Conservation (phyloP, 306 rosid species). For the Cercis canadensis region DNA sequence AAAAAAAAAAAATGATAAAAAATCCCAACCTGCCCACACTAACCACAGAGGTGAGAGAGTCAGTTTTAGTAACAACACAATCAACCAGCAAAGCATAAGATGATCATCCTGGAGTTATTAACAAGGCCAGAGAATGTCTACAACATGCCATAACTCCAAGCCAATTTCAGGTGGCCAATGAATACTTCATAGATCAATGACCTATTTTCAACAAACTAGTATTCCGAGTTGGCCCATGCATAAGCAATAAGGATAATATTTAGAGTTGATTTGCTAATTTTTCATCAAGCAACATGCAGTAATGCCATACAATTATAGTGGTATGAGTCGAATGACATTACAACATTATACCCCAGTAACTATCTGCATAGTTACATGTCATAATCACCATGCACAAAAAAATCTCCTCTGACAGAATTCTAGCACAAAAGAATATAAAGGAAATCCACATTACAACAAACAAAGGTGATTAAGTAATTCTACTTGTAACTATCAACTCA, state of each 20-base stretch:
- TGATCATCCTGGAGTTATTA: too few species aligned
- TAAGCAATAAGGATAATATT: background rate
- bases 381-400: background rate
- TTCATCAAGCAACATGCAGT: background rate
- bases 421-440: constrained; percentile 12
- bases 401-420: constrained; percentile 3
- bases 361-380: background rate
- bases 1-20: background rate
- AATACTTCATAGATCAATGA: background rate
- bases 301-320: background rate
- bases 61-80: too few species aligned
- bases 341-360: background rate
- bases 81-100: background rate
- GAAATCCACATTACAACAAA: background rate
- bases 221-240: background rate
- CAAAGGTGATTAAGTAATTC: constrained; percentile 9
- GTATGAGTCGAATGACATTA: background rate
- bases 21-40: constrained; percentile 6
- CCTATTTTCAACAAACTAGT: background rate
- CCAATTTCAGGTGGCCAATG: constrained; percentile 9
- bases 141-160: background rate
- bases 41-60: background rate
- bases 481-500: constrained; percentile 21
- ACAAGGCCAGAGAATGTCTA: too few species aligned
- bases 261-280: background rate